Evolutionary conservation across 2,329 filamentous ascomycete species (phyloP).

Genomic region (Daldinia sp.): DNA sequence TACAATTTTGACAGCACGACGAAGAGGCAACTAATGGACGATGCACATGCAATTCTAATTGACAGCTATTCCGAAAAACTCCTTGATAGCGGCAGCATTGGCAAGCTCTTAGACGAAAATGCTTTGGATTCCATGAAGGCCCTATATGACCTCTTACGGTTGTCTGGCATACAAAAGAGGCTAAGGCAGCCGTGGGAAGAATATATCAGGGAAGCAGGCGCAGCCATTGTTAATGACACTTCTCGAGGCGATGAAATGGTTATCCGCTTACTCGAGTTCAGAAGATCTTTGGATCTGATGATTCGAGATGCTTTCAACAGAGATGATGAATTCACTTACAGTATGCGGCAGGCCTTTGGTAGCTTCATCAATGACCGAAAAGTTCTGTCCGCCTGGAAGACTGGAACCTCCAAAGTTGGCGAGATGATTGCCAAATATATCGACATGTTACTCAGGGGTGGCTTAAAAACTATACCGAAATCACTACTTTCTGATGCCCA

Average conservation of each 20-base stretch:
- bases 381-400: slow-evolving; percentile 77
- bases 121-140: slow-evolving; percentile 78
- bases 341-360: slow-evolving; percentile 86
- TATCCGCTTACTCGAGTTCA: slow-evolving; percentile 81
- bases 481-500: slow-evolving; percentile 72
- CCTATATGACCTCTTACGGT: slow-evolving; percentile 81
- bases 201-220: slow-evolving; percentile 82
- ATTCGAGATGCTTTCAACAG: slow-evolving; percentile 81
- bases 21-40: slow-evolving; percentile 78
- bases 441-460: slow-evolving; percentile 87
- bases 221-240: slow-evolving; percentile 82
- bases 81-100: slow-evolving; percentile 74
- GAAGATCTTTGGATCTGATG: slow-evolving; percentile 81
- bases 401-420: slow-evolving; percentile 91
- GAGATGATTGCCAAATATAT: slow-evolving; percentile 99
- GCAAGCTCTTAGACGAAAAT: slow-evolving; percentile 77
- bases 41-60: slow-evolving; percentile 80
- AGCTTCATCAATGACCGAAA: slow-evolving; percentile 93
- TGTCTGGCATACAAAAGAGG: slow-evolving; percentile 76
- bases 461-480: slow-evolving; percentile 83
- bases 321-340: slow-evolving; percentile 81
- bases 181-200: slow-evolving; percentile 80
- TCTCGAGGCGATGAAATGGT: slow-evolving; percentile 88
- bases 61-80: slow-evolving; percentile 74
- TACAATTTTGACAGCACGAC: slow-evolving; percentile 88